A percentile compares a stretch with the other conserved stretches of the same genome.
Conservation (phyloP, 2,329 filamentous ascomycete genomes). For the Penicillium thymicola region DNA sequence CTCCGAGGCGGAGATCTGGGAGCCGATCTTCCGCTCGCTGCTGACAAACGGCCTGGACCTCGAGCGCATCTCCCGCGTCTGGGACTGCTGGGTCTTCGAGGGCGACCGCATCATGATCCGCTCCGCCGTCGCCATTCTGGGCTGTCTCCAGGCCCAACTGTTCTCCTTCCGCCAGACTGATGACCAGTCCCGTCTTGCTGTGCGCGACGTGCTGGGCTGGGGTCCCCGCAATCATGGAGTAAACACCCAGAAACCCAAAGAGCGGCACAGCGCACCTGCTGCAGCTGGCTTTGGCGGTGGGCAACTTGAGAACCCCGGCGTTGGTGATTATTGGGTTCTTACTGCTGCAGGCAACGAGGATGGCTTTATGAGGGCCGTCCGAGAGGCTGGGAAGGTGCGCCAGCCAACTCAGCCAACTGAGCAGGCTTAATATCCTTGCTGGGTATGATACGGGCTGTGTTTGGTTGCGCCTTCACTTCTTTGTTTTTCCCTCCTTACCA, state of each 20-base stretch:
- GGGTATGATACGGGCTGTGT: neutral
- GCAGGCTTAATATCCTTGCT: slow-evolving; percentile 3
- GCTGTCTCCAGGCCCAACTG: slow-evolving; percentile 43
- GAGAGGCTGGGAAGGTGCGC: slow-evolving; percentile 43
- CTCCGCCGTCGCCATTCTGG: slow-evolving; percentile 44
- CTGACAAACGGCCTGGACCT: slow-evolving; percentile 52
- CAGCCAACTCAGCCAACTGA: slow-evolving; percentile 18
- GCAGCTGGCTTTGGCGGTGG: slow-evolving; percentile 36
- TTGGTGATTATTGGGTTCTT: slow-evolving; percentile 44
- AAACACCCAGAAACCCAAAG: slow-evolving; percentile 27
- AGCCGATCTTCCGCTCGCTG: slow-evolving; percentile 53
- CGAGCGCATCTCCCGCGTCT: slow-evolving; percentile 54
- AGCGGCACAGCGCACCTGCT: slow-evolving; percentile 38
- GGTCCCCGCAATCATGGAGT: slow-evolving; percentile 34
- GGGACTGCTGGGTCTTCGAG: slow-evolving; percentile 62
- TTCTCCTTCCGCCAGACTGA: slow-evolving; percentile 39
- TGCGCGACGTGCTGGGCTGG: slow-evolving; percentile 37
- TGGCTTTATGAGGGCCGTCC: slow-evolving; percentile 42
- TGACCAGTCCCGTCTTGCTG: slow-evolving; percentile 34
- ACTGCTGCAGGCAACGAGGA: slow-evolving; percentile 40
- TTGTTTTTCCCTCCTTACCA: neutral
- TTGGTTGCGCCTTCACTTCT: neutral
- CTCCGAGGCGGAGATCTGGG: slow-evolving; percentile 47
- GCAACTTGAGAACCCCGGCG: slow-evolving; percentile 34
- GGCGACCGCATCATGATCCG: slow-evolving; percentile 52